Base-by-base conservation (phyloP, 2,329 filamentous ascomycete genomes). In the Curvularia eragrostidis region DNA sequence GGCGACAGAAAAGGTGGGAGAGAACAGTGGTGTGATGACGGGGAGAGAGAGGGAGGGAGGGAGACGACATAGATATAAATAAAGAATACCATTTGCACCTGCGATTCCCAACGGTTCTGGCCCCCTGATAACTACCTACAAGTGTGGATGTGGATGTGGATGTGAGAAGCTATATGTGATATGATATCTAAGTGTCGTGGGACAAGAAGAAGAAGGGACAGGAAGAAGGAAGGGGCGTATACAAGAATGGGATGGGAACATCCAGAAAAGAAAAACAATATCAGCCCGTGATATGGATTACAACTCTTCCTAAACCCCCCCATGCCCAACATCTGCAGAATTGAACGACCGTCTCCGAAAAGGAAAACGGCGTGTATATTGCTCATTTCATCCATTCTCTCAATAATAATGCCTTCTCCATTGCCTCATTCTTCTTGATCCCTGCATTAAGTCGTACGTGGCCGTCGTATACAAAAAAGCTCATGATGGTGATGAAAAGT, bases 401-500 rank as follows among this genome's bases (percentile, higher is more conserved):
- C 24, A n/a, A n/a, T 7, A 36, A 36, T 36, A 36, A 36, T 24
- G 12, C 19, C 19, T 42, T 12, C 39, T 34, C 23, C 48, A 28
- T 32, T 34, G 46, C 24, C 32, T 23, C 26, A n/a, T 48, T 32
- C 30, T 48, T 50, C 47, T 36, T 34, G 38, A 32, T 32, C 39
- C 49, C 52, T 36, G 49, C 54, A 54, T 57, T 57, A 57, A 57
- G 54, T 57, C 53, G 48, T 56, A 46, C 48, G 49, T 56, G 23
- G 30, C 53, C 48, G 26, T 56, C 39, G 48, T 56, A 52, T 56
- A 32, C 51, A 43, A 56, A 52, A 51, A 49, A 19, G 30, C 5
- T 48, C 26, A n/a, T 39, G 32, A 48, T 43, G 48, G 12, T 28
- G 13, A 49, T 38, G n/a, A 56, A 42, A 49, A 54, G 38, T 54